Base-by-base conservation (phyloP, 129 eudicot genomes). In the Flaveria linearis region DNA sequence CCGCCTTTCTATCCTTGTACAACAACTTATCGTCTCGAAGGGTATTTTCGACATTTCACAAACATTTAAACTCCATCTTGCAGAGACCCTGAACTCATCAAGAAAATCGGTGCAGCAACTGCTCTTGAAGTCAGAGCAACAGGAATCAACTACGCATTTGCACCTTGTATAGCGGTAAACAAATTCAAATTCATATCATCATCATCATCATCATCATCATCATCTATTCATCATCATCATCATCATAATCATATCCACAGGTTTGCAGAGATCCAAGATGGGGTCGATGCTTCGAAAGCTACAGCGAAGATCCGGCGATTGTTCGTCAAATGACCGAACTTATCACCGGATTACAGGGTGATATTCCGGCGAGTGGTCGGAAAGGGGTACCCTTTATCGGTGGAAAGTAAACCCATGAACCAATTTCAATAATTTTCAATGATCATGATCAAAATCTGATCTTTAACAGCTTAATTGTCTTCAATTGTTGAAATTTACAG, bases 261-360 rank as follows among this genome's bases (percentile, higher is more conserved):
- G 97, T 92, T 15, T 92, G 97, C 33, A 81, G 97, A 83, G 97
- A 92, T 69, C 96, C 96, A 4, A 85, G 97, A 77, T 92, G 97
- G 97, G 97, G 97, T 1, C 85, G 97, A 22, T 89, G 97, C 57
- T 92, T 61, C 8, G 97, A 91, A 78, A 91, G 97, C 81, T 91
- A 89, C 53, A 89, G 97, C 23, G 97, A 91, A 77, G 92, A 91
- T 82, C 92, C 90, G 1, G 57, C 69, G 15, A 69, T 87, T 22
- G 97, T 91, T 10, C 86, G 88, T 68, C 72, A 80, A 41, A 92
- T 92, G 97, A 92, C 97, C 15, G 91, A 92, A 82, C 68, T 92
- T 22, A 89, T 92, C 8, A 89, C 93, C 1, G 97, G 97, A 80
- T 77, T 92, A 58, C 97, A 92, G 71, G 97, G 97, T 65, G 93